Base-by-base conservation (phyloP, 139 green algal genomes). In the Chlorella sp. region DNA sequence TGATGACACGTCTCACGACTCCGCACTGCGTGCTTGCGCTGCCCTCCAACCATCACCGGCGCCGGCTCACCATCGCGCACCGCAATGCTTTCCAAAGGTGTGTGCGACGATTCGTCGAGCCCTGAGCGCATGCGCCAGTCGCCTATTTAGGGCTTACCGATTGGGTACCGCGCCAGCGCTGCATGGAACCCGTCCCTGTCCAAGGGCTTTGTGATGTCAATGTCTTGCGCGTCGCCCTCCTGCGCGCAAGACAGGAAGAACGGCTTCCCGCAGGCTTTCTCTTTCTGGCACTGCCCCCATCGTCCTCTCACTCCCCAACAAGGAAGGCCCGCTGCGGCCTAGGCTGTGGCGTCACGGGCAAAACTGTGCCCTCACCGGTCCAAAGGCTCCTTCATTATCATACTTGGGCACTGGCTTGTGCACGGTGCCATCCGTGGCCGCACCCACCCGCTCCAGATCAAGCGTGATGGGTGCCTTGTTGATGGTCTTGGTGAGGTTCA, bases 401-500 rank as follows among this genome's bases (percentile, higher is more conserved):
- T 97, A 96, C 69, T 96, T 92, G 36, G 84, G 77, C 26, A 55
- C 65, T 55, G 62, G 71, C 42, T 71, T 65, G 24, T 34, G 30
- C 14, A 72, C 22, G 33, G 31, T 61, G 42, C 49, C 68, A 62
- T 66, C 72, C 2, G 34, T 74, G 23, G 77, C 59, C 17, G 36
- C 71, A 2, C 88, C 89, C 30, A 71, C 69, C 29, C 72, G 71
- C 69, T 87, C 36, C 51, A 93, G 20, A 17, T 92, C 69, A 1
- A 84, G 35, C 30, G 86, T 87, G 59, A 98, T 90, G 2, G 93
- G 87, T 27, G 85, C 77, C 76, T 98, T 98, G 27, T 92, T 82
- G 0, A 98, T 82, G 2, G 95, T 98, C 79, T 97, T 98, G 20
- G 92, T 97, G 31, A 98, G 80, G 77, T 99, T 98, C 42, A 98